Percentiles rank a stretch among this genome's conserved stretches.
Evolutionary conservation across 106 monocot genomes (phyloP).

Genomic region (Phalaenopsis aphrodite): DNA sequence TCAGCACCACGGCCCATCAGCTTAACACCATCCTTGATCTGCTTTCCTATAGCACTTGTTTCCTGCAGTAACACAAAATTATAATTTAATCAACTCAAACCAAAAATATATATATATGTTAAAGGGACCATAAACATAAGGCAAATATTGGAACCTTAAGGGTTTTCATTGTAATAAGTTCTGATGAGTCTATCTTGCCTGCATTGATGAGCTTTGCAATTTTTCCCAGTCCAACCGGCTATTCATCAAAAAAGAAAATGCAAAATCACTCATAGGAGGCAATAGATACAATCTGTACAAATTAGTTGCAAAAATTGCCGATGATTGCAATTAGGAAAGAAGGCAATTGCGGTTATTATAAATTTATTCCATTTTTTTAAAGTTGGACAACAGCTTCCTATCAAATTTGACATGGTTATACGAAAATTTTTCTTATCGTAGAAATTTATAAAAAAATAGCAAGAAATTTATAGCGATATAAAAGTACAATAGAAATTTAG

Average conservation of each 20-base stretch:
- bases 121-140: not conserved
- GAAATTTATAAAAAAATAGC: no score
- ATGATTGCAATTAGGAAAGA: not conserved
- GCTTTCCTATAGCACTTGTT: slow-evolving; percentile 64
- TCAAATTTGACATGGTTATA: no score
- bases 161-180: slow-evolving; percentile 67
- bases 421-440: no score
- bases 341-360: not conserved
- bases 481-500: no score
- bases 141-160: slow-evolving; percentile 40
- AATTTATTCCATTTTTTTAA: no score
- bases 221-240: slow-evolving; percentile 60
- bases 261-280: not conserved
- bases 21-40: slow-evolving; percentile 71
- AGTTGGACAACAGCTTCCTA: no score
- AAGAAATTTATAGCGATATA: no score
- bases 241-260: slow-evolving; percentile 7
- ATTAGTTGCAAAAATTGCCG: not conserved
- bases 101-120: no score
- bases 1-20: slow-evolving; percentile 70
- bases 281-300: not conserved
- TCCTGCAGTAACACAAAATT: slow-evolving; percentile 22
- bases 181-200: slow-evolving; percentile 64
- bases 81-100: not conserved
- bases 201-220: slow-evolving; percentile 71